These are phyloP conservation scores for Suillus lakei DNA, from an alignment of 768 basidiomycete species.

Conservation along the genomic window DNA sequence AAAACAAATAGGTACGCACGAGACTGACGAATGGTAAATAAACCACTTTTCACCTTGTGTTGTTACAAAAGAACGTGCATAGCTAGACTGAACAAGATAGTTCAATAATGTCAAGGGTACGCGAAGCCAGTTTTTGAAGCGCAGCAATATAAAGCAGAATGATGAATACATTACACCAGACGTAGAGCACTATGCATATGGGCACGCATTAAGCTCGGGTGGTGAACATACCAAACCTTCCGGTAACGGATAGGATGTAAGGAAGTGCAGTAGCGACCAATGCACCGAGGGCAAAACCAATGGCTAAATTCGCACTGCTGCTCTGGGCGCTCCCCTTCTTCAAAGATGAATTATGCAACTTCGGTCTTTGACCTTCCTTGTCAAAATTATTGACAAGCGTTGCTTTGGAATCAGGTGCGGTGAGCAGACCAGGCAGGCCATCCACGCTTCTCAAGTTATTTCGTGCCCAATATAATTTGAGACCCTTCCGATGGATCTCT, in stretches of 20 bases:
- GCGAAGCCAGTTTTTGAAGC: background rate
- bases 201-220: conserved; percentile 2
- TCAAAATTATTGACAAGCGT: conserved; percentile 25
- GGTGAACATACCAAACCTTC: background rate
- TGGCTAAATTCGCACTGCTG: conserved; percentile 6
- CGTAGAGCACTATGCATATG: background rate
- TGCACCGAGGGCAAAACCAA: conserved; percentile 25
- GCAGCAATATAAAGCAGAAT: background rate
- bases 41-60: background rate
- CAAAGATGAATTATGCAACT: background rate
- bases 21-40: background rate
- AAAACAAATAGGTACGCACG: background rate
- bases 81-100: background rate
- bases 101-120: background rate
- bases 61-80: background rate
- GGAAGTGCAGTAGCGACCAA: conserved; percentile 14
- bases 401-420: conserved; percentile 23
- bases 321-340: background rate
- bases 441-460: conserved; percentile 59
- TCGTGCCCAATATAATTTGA: conserved; percentile 56
- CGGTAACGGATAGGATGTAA: background rate
- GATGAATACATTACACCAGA: background rate
- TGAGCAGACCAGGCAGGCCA: conserved; percentile 56
- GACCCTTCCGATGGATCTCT: conserved; percentile 33
- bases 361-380: conserved; percentile 16